A percentile compares a stretch with the other conserved stretches of the same genome.
These are phyloP conservation scores for Amanita rubescens DNA, from an alignment of 768 basidiomycete genomes.

Conservation along the genomic window DNA sequence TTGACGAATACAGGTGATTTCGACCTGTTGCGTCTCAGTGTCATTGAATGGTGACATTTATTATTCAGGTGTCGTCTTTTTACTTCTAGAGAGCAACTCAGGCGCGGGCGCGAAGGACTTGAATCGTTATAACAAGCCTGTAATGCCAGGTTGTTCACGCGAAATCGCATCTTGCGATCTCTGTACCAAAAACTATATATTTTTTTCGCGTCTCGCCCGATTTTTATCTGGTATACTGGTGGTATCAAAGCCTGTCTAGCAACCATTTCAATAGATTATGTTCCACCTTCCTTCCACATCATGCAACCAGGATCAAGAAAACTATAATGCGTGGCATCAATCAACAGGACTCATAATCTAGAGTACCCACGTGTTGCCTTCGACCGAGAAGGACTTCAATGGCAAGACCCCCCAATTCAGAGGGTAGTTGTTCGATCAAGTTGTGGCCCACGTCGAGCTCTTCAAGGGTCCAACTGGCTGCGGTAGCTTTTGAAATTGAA, in stretches of 20 bases:
- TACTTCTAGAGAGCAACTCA: no score
- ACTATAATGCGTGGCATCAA: constrained; percentile 24
- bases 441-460: constrained; percentile 81
- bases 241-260: constrained; percentile 37
- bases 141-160: no score
- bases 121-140: not conserved
- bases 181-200: no score
- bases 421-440: constrained; percentile 59
- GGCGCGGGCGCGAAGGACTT: not conserved
- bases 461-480: constrained; percentile 66
- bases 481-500: constrained; percentile 44
- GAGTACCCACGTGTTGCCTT: constrained; percentile 70
- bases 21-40: not conserved
- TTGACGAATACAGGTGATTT: constrained; percentile 1
- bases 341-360: not conserved
- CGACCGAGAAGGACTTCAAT: constrained; percentile 74
- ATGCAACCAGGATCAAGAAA: constrained; percentile 75
- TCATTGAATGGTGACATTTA: not conserved
- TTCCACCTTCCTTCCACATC: constrained; percentile 84
- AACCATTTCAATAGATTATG: constrained; percentile 75
- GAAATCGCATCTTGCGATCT: no score
- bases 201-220: no score
- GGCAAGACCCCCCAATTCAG: constrained; percentile 69
- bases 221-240: no score
- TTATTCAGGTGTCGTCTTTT: not conserved